phyloP scores from a whole-genome alignment of 371 early-diverging fungal genomes.

The Syncephalastrum monosporum region DNA sequence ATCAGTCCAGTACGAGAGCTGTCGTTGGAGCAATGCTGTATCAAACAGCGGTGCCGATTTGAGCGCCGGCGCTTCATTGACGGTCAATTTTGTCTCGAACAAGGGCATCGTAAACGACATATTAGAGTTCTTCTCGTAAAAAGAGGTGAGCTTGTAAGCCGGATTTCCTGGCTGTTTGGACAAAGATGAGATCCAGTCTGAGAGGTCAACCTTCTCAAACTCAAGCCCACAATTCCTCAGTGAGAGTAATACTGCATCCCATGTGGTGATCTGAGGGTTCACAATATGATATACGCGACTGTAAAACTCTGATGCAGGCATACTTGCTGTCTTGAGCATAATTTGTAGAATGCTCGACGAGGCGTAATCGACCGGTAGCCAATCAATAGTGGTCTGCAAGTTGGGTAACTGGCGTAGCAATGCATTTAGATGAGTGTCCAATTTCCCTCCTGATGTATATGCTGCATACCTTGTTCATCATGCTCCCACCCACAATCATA shows the following conservation, averaged over 20 bases:
- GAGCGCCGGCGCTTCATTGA: conserved; percentile 5
- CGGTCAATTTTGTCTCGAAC: conserved; percentile 4
- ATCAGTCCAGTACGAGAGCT: no score
- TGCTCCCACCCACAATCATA: conserved; percentile 33
- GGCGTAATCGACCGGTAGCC: conserved; percentile 39
- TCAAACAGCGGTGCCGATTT: not conserved
- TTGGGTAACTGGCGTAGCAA: conserved; percentile 24
- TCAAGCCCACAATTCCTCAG: conserved; percentile 24
- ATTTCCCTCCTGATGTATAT: not conserved
- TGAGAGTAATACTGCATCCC: conserved; percentile 23
- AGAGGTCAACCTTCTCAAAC: conserved; percentile 23
- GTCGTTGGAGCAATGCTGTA: no score
- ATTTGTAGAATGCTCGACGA: conserved; percentile 29
- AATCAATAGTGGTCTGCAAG: conserved; percentile 25
- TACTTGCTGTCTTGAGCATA: conserved; percentile 21
- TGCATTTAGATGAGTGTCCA: no score
- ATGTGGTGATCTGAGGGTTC: conserved; percentile 21
- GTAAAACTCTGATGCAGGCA: conserved; percentile 4
- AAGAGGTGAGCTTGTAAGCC: conserved; percentile 28
- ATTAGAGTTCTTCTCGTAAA: conserved; percentile 14
- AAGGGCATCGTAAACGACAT: conserved; percentile 1
- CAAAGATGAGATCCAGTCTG: conserved; percentile 30
- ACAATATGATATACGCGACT: conserved; percentile 37
- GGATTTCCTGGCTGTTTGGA: conserved; percentile 35
- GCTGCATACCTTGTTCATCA: conserved; percentile 22